Percentiles rank a stretch among this genome's conserved stretches.
phyloP scores from a whole-genome alignment of 495 filamentous ascomycete species.

The Beverwykella pulmonaria region DNA sequence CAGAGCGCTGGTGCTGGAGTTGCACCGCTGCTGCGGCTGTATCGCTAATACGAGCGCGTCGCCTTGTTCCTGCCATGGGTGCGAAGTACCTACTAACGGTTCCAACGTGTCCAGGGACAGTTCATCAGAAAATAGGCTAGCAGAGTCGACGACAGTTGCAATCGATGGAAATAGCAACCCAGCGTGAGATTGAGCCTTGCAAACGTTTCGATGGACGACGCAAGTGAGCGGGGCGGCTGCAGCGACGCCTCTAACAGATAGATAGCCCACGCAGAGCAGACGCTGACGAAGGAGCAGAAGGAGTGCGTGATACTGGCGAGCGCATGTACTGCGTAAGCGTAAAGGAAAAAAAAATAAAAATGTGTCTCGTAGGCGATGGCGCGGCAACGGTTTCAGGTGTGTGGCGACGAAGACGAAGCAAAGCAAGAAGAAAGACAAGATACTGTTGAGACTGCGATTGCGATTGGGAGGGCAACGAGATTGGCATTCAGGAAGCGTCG shows the following conservation, averaged over 20 bases:
- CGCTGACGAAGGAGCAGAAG: constrained; percentile 24
- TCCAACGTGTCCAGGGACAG: neutral
- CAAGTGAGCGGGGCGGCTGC: constrained; percentile 30
- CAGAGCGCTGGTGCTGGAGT: neutral
- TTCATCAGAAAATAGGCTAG: constrained; percentile 24
- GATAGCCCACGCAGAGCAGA: neutral
- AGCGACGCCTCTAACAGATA: constrained; percentile 6
- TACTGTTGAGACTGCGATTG: neutral
- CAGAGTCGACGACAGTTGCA: constrained; percentile 4
- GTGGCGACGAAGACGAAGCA: neutral
- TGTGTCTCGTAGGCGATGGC: neutral
- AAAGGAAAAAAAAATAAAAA: neutral
- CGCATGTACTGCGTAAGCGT: neutral
- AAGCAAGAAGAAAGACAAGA: neutral
- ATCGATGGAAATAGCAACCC: constrained; percentile 26
- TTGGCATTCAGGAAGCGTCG: neutral
- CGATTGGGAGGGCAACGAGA: neutral
- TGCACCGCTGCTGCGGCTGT: constrained; percentile 1
- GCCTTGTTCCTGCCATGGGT: constrained; percentile 20
- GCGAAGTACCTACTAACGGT: neutral
- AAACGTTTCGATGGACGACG: constrained; percentile 18
- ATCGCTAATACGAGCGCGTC: constrained; percentile 18
- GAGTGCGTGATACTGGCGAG: constrained; percentile 16
- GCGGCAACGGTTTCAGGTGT: constrained; percentile 10
- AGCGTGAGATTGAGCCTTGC: constrained; percentile 22